Evolutionary conservation across 2,329 filamentous ascomycete genomes (phyloP).

Genomic region (Furcasterigmium furcatum): DNA sequence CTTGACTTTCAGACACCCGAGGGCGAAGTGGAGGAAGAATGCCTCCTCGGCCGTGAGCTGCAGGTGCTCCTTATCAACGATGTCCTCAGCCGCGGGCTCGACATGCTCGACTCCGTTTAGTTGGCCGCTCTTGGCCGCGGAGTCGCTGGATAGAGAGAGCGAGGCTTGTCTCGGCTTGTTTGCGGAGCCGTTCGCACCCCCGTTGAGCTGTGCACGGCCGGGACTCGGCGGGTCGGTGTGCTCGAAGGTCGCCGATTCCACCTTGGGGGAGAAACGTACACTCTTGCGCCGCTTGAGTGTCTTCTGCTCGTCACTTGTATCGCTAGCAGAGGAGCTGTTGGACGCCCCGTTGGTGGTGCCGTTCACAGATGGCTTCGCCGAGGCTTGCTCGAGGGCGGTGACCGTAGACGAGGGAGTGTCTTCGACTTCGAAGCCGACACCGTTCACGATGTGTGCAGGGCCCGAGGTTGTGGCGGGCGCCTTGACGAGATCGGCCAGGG

Average conservation of each 20-base stretch:
- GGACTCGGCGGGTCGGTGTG: slow-evolving; percentile 49
- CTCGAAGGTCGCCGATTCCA: slow-evolving; percentile 61
- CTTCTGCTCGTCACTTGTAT: slow-evolving; percentile 10
- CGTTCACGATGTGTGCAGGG: slow-evolving; percentile 8
- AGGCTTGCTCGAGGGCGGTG: too few species aligned
- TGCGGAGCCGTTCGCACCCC: background rate
- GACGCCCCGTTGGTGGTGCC: slow-evolving; percentile 1
- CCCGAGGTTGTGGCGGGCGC: background rate
- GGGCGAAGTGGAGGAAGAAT: slow-evolving; percentile 80
- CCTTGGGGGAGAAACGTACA: slow-evolving; percentile 66
- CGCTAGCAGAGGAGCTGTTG: slow-evolving; percentile 1
- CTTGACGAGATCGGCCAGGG: slow-evolving; percentile 15
- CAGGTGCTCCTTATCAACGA: slow-evolving; percentile 71
- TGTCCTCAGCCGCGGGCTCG: slow-evolving; percentile 8
- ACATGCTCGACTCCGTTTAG: background rate
- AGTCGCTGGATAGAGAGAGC: too few species aligned
- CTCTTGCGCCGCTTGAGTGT: slow-evolving; percentile 52
- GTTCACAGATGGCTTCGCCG: too few species aligned
- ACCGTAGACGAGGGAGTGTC: too few species aligned
- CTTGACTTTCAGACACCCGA: slow-evolving; percentile 69
- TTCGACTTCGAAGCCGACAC: slow-evolving; percentile 10
- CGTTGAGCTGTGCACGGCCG: slow-evolving; percentile 23
- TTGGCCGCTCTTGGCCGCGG: background rate
- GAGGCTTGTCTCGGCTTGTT: slow-evolving; percentile 4
- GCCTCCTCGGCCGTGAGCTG: slow-evolving; percentile 88